A percentile compares a stretch with the other conserved stretches of the same genome.
phyloP scores from a whole-genome alignment of 2,329 filamentous ascomycete genomes.

The Daldinia sp. region DNA sequence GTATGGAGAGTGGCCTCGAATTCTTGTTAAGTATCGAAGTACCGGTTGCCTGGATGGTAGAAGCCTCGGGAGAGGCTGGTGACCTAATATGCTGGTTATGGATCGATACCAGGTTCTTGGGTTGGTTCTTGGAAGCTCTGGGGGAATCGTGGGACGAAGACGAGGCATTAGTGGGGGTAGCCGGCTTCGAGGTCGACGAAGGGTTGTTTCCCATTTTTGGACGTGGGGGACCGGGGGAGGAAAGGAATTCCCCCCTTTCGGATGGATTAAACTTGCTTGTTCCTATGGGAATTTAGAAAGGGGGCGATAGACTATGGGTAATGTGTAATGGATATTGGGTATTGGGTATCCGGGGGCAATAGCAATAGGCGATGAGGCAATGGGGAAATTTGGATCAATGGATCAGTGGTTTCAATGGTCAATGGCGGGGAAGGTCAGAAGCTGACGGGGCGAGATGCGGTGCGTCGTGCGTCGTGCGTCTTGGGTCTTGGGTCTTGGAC shows the following conservation, averaged over 20 bases:
- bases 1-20: slow-evolving; percentile 58
- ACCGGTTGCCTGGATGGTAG: slow-evolving; percentile 67
- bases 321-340: background rate
- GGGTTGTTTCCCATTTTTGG: slow-evolving; percentile 56
- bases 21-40: slow-evolving; percentile 59
- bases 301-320: slow-evolving; percentile 10
- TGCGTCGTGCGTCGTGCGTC: slow-evolving; percentile 27
- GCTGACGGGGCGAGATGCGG: slow-evolving; percentile 37
- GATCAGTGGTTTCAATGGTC: slow-evolving; percentile 3
- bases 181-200: slow-evolving; percentile 52
- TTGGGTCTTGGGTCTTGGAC: slow-evolving; percentile 20
- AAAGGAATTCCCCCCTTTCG: slow-evolving; percentile 25
- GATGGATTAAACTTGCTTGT: slow-evolving; percentile 13
- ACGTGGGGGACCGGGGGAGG: slow-evolving; percentile 28
- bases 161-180: slow-evolving; percentile 46
- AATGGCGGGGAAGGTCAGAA: slow-evolving; percentile 37
- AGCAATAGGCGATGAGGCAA: slow-evolving; percentile 22
- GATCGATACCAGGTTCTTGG: slow-evolving; percentile 63
- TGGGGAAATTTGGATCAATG: slow-evolving; percentile 6
- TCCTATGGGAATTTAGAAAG: slow-evolving; percentile 10
- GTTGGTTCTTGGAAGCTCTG: slow-evolving; percentile 52
- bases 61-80: slow-evolving; percentile 68
- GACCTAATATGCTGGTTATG: slow-evolving; percentile 60
- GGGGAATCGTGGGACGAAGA: slow-evolving; percentile 45
- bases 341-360: background rate